Evolutionary conservation across 768 basidiomycete genomes (phyloP).

Genomic region (Podaxis sp.): DNA sequence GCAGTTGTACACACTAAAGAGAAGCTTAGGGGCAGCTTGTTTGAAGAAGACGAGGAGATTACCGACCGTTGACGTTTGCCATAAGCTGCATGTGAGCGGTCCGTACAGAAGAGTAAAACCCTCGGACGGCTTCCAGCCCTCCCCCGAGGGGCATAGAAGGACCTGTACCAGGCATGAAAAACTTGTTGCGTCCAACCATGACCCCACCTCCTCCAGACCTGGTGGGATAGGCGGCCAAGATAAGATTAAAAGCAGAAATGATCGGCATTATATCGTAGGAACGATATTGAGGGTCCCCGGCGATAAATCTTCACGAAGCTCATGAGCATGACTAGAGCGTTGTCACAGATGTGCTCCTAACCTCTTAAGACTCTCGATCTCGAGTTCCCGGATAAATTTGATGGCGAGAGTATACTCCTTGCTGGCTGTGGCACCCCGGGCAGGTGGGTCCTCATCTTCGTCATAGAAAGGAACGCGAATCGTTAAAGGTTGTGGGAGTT

Average conservation of each 20-base stretch:
- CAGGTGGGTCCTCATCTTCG: constrained; percentile 47
- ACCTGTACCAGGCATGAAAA: constrained; percentile 55
- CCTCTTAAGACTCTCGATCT: constrained; percentile 48
- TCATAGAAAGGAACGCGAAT: constrained; percentile 47
- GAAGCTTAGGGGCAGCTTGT: background rate
- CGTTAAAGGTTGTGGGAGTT: constrained; percentile 42
- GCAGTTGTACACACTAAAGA: constrained; percentile 55
- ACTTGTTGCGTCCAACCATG: constrained; percentile 63
- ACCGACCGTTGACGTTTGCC: constrained; percentile 64
- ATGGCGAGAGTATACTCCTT: constrained; percentile 48
- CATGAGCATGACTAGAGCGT: constrained; percentile 13
- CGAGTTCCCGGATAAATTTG: constrained; percentile 44
- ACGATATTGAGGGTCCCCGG: constrained; percentile 51
- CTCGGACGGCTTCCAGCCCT: constrained; percentile 53
- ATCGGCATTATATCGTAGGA: constrained; percentile 57
- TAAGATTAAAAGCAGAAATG: constrained; percentile 65
- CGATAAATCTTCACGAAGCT: constrained; percentile 43
- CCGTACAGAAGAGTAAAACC: constrained; percentile 61
- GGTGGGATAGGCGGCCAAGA: constrained; percentile 56
- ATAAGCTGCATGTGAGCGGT: constrained; percentile 55
- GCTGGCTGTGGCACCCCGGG: constrained; percentile 28
- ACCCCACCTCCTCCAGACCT: constrained; percentile 52
- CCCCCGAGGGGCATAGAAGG: constrained; percentile 52
- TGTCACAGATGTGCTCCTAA: constrained; percentile 18
- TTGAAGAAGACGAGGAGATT: constrained; percentile 20